These are phyloP conservation scores for Naganishia kalamii DNA, from an alignment of 768 basidiomycete species.

Conservation along the genomic window DNA sequence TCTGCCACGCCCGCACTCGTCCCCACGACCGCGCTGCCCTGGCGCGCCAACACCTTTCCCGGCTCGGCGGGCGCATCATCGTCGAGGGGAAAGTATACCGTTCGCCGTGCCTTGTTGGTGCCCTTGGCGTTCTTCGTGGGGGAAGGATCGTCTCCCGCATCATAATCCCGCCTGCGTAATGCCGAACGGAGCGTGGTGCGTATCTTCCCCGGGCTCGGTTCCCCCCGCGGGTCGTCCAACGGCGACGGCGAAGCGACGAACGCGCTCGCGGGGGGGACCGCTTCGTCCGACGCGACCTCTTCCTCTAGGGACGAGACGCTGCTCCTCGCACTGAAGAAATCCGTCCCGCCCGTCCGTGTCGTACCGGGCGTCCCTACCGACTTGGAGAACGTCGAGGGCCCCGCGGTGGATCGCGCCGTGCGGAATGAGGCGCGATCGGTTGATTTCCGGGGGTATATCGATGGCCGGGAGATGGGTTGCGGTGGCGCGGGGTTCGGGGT, in stretches of 20 bases:
- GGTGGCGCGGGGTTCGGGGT: neutral
- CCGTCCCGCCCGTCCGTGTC: neutral
- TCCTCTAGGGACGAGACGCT: neutral
- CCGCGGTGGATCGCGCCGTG: neutral
- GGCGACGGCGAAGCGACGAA: neutral
- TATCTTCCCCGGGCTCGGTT: neutral
- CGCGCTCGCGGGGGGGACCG: neutral
- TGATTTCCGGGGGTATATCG: neutral
- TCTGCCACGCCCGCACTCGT: constrained; percentile 62
- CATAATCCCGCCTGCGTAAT: neutral
- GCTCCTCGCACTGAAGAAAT: neutral
- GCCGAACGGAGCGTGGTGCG: neutral
- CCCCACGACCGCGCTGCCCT: constrained; percentile 54
- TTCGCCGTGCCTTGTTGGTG: no score
- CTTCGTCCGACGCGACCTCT: neutral
- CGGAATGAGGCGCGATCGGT: constrained; percentile 1
- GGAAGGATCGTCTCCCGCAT: neutral
- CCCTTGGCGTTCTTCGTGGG: neutral
- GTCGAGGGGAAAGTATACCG: neutral
- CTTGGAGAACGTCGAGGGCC: neutral
- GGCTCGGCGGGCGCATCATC: constrained; percentile 53
- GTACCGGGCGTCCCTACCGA: neutral
- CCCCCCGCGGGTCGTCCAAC: neutral
- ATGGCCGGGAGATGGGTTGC: neutral
- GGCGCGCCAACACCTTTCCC: constrained; percentile 60